Base-by-base conservation (phyloP, 768 basidiomycete species). In the Royoungia palumana region DNA sequence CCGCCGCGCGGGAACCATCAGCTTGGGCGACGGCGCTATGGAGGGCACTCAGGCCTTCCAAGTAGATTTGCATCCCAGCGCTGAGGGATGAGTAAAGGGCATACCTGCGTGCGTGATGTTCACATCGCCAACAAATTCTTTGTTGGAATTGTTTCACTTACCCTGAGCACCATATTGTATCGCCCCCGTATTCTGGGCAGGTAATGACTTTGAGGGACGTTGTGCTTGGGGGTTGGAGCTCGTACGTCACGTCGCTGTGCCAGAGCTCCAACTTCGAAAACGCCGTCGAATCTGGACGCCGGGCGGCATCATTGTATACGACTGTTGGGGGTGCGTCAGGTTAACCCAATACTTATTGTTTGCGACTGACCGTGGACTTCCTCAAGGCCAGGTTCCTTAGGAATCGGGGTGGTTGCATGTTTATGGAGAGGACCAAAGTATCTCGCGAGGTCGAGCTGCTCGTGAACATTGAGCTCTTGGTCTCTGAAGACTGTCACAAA, bases 71-170 rank as follows among this genome's bases (percentile, higher is more conserved):
- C 67, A 89, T 75, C 12, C 79, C 80, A 1, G 81, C 76, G 59
- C 89, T 91, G 50, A 90, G 72, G 36, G 83, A 85, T 3, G 89
- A 90, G 70, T 90, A 91, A n/a, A 91, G 73, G 4, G 87, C 84
- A 60, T 89, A 89, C 32, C 87, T 89, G 47, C 14, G 20, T 24
- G 27, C 10, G 4, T 34, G 27, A 32, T 32, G 11, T n/a, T 25
- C 21, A 19, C 25, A 40, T 67, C 47, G 62, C 37, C 16, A 17
- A 30, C 3, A 11, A 30, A 25, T 14, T 3, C 17, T 24, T 14
- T 12, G 21, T 36, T 20, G 32, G 36, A 35, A 30, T 44, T 35
- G n/a, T 12, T 3, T 14, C 0, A 65, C 77, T 60, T 65, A 82
- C 83, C 87, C 87, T 9, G 87, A 89, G 63, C 79, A 83, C 85